phyloP scores from a whole-genome alignment of 257 asterid species.

The Craterostigma plantagineum region DNA sequence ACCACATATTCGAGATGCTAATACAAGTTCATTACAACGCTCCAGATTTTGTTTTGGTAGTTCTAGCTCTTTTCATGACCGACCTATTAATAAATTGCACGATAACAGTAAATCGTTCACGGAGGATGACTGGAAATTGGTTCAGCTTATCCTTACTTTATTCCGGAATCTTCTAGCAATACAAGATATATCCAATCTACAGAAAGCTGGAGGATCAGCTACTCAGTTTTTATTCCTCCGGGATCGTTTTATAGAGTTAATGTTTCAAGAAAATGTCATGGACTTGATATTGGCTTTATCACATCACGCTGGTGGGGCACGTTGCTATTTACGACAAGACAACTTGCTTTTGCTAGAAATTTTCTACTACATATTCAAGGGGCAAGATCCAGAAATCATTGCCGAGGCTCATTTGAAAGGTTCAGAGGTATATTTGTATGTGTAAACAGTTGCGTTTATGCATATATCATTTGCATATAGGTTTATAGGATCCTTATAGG shows the following conservation, averaged over 20 bases:
- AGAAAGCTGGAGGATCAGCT: conserved; percentile 64
- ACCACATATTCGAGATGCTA: neutral
- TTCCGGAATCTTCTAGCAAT: conserved; percentile 76
- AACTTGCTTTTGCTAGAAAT: conserved; percentile 80
- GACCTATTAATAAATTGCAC: neutral
- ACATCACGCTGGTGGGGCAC: conserved; percentile 66
- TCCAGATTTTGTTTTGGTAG: conserved; percentile 4
- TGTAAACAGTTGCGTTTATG: neutral
- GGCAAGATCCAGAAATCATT: conserved; percentile 79
- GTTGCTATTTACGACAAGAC: conserved; percentile 63
- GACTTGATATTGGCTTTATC: conserved; percentile 64
- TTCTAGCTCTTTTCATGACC: neutral
- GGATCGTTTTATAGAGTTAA: conserved; percentile 56
- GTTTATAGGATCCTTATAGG: neutral
- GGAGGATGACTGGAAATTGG: conserved; percentile 95
- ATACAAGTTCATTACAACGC: neutral
- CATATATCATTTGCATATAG: neutral
- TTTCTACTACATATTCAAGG: conserved; percentile 52
- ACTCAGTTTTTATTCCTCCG: conserved; percentile 45
- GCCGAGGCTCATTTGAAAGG: conserved; percentile 35
- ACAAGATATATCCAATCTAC: conserved; percentile 74
- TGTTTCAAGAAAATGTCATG: conserved; percentile 85
- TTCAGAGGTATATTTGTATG: conserved; percentile 40
- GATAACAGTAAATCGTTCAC: conserved; percentile 57
- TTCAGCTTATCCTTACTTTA: conserved; percentile 78